These are phyloP conservation scores for Citrus maxima DNA, from an alignment of 345 rosid species.

Conservation along the genomic window DNA sequence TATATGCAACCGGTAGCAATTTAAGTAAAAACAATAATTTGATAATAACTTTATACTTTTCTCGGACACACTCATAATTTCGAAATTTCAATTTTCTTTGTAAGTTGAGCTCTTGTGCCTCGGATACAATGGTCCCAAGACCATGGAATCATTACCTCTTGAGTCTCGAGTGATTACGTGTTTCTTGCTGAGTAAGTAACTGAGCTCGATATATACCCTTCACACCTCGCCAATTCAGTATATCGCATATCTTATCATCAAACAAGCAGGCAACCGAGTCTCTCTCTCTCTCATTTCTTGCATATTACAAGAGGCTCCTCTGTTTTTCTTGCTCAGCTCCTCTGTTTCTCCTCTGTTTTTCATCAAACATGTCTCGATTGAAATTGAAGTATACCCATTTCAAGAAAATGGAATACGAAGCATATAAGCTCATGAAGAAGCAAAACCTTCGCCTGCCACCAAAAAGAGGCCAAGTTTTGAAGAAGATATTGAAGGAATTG, in stretches of 20 bases:
- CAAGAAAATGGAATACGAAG: neutral
- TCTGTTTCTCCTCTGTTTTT: neutral
- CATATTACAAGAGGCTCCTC: too few relatives aligned
- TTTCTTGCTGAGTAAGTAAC: neutral
- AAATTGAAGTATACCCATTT: neutral
- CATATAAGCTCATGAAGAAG: neutral
- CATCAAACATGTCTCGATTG: neutral
- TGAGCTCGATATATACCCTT: neutral
- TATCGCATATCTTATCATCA: neutral
- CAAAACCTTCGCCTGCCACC: neutral
- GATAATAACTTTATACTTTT: too few relatives aligned
- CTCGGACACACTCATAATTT: too few relatives aligned
- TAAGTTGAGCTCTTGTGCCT: neutral
- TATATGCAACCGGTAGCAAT: too few relatives aligned
- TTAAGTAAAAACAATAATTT: too few relatives aligned
- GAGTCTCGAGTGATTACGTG: too few relatives aligned
- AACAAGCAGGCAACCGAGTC: neutral
- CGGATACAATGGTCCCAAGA: neutral
- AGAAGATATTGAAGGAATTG: slow-evolving; percentile 4
- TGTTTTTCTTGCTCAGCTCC: neutral
- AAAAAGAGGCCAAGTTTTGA: slow-evolving; percentile 17
- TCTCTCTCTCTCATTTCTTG: neutral
- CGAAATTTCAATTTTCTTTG: too few relatives aligned
- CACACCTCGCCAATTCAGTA: neutral
- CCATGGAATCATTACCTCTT: neutral